Base-by-base conservation (phyloP, 2,329 filamentous ascomycete genomes). In the Chrysoporthe puriensis region DNA sequence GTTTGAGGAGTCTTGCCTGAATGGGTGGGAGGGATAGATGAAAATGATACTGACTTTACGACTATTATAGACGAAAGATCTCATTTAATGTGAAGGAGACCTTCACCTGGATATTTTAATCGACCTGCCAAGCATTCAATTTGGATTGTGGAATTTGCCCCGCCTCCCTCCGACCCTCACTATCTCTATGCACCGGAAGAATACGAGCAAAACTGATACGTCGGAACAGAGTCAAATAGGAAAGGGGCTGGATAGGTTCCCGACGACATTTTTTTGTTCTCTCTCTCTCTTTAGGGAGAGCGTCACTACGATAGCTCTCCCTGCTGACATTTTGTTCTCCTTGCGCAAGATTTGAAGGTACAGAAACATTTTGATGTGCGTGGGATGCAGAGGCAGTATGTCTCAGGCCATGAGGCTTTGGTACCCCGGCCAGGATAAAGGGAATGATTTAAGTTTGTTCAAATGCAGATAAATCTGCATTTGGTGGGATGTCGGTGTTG, bases 81-180 rank as follows among this genome's bases (percentile, higher is more conserved):
- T 67, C 78, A 16, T 90, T 91, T 70, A 83, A 86, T 63, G 88
- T 91, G 52, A 80, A 85, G 73, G 84, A 90, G 73, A 86, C 87
- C 5, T 91, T 91, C 74, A 88, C 84, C 34, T 91, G 89, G 89
- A 80, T 88, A 8, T 90, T 89, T 46, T 69, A 59, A 40, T 34
- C 34, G 18, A 18, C 2, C n/a, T 40, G 59, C 34, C 56, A 21
- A 26, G n/a, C n/a, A 13, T 36, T 57, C 34, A 57, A 16, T 36
- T 1, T 40, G 4, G 18, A 18, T 18, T 34, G 54, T n/a, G 50
- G 50, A 42, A 36, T n/a, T 14, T 21, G 56, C 34, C 16, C 8
- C 34, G n/a, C 56, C 36, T 8, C 56, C 36, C 18, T 21, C 14
- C 32, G 50, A 13, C 13, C 9, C 36, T 13, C 21, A 21, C 13